Base-by-base conservation (phyloP, 192 early-diverging fungal genomes). In the Linderina pennispora region DNA sequence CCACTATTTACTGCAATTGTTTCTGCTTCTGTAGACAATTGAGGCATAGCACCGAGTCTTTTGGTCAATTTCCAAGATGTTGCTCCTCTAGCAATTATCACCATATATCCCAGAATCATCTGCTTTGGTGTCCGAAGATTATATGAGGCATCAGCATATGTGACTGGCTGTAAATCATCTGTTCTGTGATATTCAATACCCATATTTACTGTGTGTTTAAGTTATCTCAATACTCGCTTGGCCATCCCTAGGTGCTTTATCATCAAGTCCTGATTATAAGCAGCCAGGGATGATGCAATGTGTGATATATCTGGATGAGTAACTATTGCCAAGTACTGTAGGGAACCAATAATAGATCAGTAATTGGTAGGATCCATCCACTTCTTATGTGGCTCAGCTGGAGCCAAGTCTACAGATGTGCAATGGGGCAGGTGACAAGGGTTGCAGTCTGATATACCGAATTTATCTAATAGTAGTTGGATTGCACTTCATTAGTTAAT, bases 131-230 rank as follows among this genome's bases (percentile, higher is more conserved):
- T n/a, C n/a, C n/a, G n/a, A n/a, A n/a, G n/a, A n/a, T n/a, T n/a
- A n/a, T n/a, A n/a, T n/a, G n/a, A n/a, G n/a, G 54, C 45, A 48
- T 56, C 38, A 17, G 23, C 36, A 24, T 48, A 56, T 0, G 45
- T 40, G 36, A 11, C 24, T 5, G 48, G 40, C 14, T 10, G 3
- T 3, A 36, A 19, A 4, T 13, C 23, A 15, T n/a, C n/a, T 4
- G 14, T 14, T 31, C 13, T 20, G 7, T 31, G 13, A 15, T 48
- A 56, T 6, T 19, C 14, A 11, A 56, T 56, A 7, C 43, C 26
- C 25, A 55, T 20, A 5, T 40, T 31, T 5, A 28, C 44, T 24
- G 31, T 41, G 10, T 22, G 20, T 19, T 46, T 55, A 24, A 55
- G 43, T 21, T 55, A 55, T 8, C 38, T n/a, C 6, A 55, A 10